phyloP scores from a whole-genome alignment of 441 rosid genomes.

The Populus hybrid region DNA sequence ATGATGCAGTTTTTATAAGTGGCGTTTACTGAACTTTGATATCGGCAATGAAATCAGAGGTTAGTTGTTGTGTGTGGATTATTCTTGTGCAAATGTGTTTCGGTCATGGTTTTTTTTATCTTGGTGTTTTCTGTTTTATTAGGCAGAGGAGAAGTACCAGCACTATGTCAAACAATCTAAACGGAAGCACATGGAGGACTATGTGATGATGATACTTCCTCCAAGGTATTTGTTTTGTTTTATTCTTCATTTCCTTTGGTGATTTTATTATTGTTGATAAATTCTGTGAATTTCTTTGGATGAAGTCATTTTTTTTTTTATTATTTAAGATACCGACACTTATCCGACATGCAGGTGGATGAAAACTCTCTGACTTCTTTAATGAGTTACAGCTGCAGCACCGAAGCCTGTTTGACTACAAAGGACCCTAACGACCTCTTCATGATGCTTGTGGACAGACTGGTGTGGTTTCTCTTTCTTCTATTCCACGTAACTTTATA shows the following conservation, averaged over 20 bases:
- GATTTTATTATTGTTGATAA: not conserved
- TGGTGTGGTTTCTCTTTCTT: conserved; percentile 49
- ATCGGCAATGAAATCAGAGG: conserved; percentile 98
- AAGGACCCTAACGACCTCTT: conserved; percentile 98
- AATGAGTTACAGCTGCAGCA: conserved; percentile 86
- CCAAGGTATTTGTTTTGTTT: conserved; percentile 44
- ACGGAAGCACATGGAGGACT: conserved; percentile 85
- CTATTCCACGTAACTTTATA: not conserved
- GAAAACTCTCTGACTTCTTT: conserved; percentile 82
- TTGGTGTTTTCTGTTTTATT: conserved; percentile 15
- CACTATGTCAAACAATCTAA: conserved; percentile 76
- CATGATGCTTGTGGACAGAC: conserved; percentile 95
- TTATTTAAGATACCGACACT: not conserved
- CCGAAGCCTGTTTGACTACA: conserved; percentile 86
- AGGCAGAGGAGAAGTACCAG: conserved; percentile 96
- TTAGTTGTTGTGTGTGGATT: conserved; percentile 33
- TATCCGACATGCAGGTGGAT: conserved; percentile 66
- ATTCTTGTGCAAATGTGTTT: conserved; percentile 35
- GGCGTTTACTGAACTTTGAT: conserved; percentile 99
- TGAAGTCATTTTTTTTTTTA: conserved; percentile 12
- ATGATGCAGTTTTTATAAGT: too few relatives aligned
- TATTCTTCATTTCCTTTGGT: conserved; percentile 10
- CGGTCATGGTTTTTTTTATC: not conserved
- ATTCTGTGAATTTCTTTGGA: not conserved
- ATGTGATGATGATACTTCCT: conserved; percentile 82